Evolutionary conservation across 805 yeast species (phyloP).

Genomic region (Starmerella roubikii): DNA sequence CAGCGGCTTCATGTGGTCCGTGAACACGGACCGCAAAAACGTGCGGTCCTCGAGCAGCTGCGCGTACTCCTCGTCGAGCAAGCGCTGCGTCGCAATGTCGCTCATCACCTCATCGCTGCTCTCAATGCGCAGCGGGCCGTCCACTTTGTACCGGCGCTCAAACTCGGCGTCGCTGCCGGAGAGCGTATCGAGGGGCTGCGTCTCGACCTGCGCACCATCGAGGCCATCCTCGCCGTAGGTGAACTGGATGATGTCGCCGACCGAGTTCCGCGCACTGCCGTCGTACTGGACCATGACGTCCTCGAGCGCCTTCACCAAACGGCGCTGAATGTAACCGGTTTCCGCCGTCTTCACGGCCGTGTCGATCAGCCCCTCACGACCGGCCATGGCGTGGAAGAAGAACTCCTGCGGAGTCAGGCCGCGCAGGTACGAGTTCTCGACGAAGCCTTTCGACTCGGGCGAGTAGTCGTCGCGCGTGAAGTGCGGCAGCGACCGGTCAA

Average conservation of each 20-base stretch:
- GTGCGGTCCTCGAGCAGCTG: constrained; percentile 68
- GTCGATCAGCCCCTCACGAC: constrained; percentile 99
- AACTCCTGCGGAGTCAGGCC: constrained; percentile 98
- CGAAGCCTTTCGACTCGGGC: constrained; percentile 96
- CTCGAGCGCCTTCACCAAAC: constrained; percentile 90
- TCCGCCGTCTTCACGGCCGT: constrained; percentile 99
- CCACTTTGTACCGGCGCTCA: constrained; percentile 73
- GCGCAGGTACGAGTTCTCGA: constrained; percentile 90
- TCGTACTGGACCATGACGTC: constrained; percentile 97
- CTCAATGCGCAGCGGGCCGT: constrained; percentile 56
- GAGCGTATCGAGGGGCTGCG: constrained; percentile 86
- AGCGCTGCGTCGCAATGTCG: constrained; percentile 66
- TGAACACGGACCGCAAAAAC: constrained; percentile 70
- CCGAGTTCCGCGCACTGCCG: constrained; percentile 93
- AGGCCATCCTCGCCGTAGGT: constrained; percentile 98
- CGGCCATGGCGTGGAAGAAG: constrained; percentile 99
- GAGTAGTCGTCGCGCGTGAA: constrained; percentile 97
- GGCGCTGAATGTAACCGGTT: constrained; percentile 96
- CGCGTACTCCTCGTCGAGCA: constrained; percentile 70
- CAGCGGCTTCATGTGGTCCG: constrained; percentile 85
- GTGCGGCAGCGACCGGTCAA: constrained; percentile 93
- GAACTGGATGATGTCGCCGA: constrained; percentile 93
- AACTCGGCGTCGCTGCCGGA: constrained; percentile 82
- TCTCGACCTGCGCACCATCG: constrained; percentile 96
- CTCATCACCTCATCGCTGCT: constrained; percentile 85